Percentiles rank a stretch among this genome's conserved stretches.
Evolutionary conservation across 2,329 filamentous ascomycete genomes (phyloP).

Genomic region (Microascus cirrosus): DNA sequence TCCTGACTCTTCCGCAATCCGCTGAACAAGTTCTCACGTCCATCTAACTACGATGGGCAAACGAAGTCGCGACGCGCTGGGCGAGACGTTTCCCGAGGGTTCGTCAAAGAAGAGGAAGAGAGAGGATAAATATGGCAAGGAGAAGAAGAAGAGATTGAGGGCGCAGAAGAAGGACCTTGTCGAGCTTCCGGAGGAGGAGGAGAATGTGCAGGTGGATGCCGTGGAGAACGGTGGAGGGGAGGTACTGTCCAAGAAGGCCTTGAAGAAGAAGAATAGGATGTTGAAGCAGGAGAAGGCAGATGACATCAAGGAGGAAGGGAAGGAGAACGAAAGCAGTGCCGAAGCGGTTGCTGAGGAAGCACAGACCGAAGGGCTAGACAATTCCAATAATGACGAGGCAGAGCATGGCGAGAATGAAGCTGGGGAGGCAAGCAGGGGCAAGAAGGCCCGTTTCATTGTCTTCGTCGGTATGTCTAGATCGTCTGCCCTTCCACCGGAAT

Average conservation of each 20-base stretch:
- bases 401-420: constrained; percentile 10
- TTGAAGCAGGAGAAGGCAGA: constrained; percentile 19
- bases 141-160: constrained; percentile 4
- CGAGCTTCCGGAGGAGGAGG: constrained; percentile 1
- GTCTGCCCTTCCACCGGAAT: constrained; percentile 6
- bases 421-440: constrained; percentile 10
- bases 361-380: background rate
- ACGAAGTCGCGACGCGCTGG: constrained; percentile 1
- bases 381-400: constrained; percentile 8
- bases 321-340: constrained; percentile 13
- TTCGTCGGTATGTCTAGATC: constrained; percentile 51
- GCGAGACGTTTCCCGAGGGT: background rate
- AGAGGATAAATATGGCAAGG: background rate
- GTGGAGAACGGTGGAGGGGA: background rate
- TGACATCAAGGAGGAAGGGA: constrained; percentile 16
- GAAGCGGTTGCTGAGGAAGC: background rate
- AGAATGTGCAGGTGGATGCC: background rate
- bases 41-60: constrained; percentile 1
- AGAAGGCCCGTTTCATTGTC: constrained; percentile 56
- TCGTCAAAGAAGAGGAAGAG: constrained; percentile 4
- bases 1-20: background rate
- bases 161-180: constrained; percentile 5
- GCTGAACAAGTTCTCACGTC: background rate
- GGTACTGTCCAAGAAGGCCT: constrained; percentile 1
- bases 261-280: constrained; percentile 6